A percentile compares a stretch with the other conserved stretches of the same genome.
Evolutionary conservation across 257 asterid species (phyloP).

Genomic region (Petrea volubilis): DNA sequence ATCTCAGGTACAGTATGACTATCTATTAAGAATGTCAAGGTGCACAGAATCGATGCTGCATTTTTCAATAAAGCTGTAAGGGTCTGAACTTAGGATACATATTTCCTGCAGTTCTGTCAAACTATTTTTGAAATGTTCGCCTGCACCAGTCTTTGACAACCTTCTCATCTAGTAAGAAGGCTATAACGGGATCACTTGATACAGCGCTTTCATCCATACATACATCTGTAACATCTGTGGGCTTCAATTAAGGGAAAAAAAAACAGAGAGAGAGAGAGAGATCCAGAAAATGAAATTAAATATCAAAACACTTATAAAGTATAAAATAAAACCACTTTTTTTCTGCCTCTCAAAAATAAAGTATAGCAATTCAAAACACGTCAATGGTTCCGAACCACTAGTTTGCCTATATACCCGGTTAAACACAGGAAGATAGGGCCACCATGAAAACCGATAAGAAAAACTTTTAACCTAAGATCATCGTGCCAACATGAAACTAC

Average conservation of each 20-base stretch:
- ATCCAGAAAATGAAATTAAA: conserved; percentile 5
- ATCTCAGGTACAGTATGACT: conserved; percentile 46
- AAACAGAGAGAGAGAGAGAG: too few species aligned
- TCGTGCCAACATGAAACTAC: background rate
- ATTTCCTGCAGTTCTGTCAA: conserved; percentile 56
- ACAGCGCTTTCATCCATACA: conserved; percentile 99
- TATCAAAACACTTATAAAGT: conserved; percentile 6
- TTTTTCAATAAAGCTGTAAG: conserved; percentile 8
- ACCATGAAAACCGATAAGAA: background rate
- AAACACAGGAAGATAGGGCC: background rate
- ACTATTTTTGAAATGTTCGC: conserved; percentile 56
- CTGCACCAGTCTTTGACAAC: conserved; percentile 99
- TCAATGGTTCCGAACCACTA: background rate
- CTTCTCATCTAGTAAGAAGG: conserved; percentile 94
- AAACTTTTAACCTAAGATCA: background rate
- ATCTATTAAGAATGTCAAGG: conserved; percentile 74
- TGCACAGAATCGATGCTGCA: conserved; percentile 9
- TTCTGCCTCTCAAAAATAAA: background rate
- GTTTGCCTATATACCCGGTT: background rate
- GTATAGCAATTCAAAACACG: conserved; percentile 15
- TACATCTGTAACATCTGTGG: conserved; percentile 85
- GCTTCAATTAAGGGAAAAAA: conserved; percentile 56
- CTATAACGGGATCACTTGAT: conserved; percentile 89
- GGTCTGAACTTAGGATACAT: conserved; percentile 69
- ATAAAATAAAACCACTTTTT: background rate